Evolutionary conservation across 129 eudicot genomes (phyloP).

Genomic region (Pittosporum tobira): DNA sequence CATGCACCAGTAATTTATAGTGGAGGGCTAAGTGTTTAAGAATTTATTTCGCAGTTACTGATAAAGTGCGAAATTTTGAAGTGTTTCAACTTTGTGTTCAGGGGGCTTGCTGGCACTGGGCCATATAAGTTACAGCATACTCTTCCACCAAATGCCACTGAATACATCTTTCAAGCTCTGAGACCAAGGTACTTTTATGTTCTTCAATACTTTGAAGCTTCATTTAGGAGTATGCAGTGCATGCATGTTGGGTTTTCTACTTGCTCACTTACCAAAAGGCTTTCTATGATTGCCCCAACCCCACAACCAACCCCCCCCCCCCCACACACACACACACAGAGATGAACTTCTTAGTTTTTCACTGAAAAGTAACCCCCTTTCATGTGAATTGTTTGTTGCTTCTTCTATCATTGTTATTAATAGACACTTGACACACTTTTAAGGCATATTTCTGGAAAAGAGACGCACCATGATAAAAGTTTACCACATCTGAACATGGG

Average conservation of each 20-base stretch:
- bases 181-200: conserved; percentile 29
- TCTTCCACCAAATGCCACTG: conserved; percentile 51
- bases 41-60: background rate
- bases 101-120: conserved; percentile 26
- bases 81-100: conserved; percentile 12
- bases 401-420: background rate
- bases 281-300: no score
- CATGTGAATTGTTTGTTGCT: background rate
- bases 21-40: background rate
- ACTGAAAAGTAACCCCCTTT: no score
- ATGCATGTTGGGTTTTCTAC: background rate
- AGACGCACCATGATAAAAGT: background rate
- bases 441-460: background rate
- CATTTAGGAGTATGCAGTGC: background rate
- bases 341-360: no score
- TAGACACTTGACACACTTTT: background rate
- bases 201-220: background rate
- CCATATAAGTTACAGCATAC: conserved; percentile 35
- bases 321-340: no score
- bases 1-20: background rate
- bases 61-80: conserved; percentile 7
- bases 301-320: no score
- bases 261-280: background rate
- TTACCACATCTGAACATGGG: background rate
- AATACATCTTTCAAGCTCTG: conserved; percentile 50